Evolutionary conservation across 176 grass and related monocot species (phyloP).

Genomic region (Phragmites australis): DNA sequence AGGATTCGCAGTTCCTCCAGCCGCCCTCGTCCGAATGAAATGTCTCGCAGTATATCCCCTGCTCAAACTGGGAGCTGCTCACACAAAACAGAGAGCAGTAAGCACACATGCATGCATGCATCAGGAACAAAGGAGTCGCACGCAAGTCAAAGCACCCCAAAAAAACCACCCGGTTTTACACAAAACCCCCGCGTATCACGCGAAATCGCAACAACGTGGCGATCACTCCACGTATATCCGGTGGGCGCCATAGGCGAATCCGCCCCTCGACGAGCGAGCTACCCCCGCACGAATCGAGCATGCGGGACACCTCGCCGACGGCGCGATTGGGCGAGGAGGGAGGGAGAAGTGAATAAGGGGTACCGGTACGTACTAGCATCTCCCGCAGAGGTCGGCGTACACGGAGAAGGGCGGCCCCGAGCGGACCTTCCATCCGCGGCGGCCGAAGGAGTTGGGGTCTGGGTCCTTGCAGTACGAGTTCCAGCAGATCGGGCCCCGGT

Average conservation of each 20-base stretch:
- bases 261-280: conserved; percentile 20
- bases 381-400: conserved; percentile 87
- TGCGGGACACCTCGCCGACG: neutral
- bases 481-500: conserved; percentile 74
- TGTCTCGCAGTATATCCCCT: conserved; percentile 93
- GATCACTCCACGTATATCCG: conserved; percentile 73
- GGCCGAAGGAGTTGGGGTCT: conserved; percentile 54
- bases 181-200: conserved; percentile 34
- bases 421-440: conserved; percentile 82
- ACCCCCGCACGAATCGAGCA: conserved; percentile 35
- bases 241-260: conserved; percentile 54
- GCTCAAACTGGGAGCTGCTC: conserved; percentile 63
- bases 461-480: conserved; percentile 95
- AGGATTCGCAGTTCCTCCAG: conserved; percentile 92
- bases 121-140: conserved; percentile 43
- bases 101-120: conserved; percentile 48
- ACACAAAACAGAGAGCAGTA: conserved; percentile 28
- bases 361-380: conserved; percentile 77
- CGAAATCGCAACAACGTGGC: conserved; percentile 46
- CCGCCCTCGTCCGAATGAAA: conserved; percentile 85
- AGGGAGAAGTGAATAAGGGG: conserved; percentile 29
- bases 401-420: conserved; percentile 41
- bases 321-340: conserved; percentile 11
- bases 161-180: conserved; percentile 40
- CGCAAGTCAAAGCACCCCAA: conserved; percentile 53